phyloP scores from a whole-genome alignment of 352 stramenopile species.

The Pythium oligandrum region DNA sequence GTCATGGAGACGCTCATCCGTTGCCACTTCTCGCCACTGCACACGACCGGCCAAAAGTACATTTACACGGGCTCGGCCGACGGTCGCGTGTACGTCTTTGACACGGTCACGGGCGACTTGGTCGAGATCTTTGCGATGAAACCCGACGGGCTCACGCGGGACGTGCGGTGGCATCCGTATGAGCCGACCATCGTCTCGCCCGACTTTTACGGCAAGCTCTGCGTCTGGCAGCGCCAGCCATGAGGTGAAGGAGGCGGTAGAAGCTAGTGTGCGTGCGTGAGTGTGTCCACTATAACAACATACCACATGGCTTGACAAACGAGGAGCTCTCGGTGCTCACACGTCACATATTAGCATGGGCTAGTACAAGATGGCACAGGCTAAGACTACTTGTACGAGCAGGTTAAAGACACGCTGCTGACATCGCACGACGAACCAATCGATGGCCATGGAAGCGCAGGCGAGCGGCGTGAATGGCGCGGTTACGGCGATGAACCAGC shows the following conservation, averaged over 20 bases:
- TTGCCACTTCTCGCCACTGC: conserved; percentile 81
- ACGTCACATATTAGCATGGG: too few relatives aligned
- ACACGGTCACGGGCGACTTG: conserved; percentile 63
- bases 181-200: conserved; percentile 78
- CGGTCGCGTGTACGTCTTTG: conserved; percentile 80
- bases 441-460: too few relatives aligned
- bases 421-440: too few relatives aligned
- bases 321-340: too few relatives aligned
- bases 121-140: conserved; percentile 80
- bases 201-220: conserved; percentile 85
- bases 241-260: neutral
- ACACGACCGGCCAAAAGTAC: conserved; percentile 85
- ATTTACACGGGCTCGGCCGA: conserved; percentile 82
- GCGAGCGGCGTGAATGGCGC: too few relatives aligned
- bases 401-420: too few relatives aligned
- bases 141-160: conserved; percentile 68
- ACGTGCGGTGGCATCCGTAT: conserved; percentile 82
- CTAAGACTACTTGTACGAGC: too few relatives aligned
- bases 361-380: too few relatives aligned
- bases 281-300: too few relatives aligned
- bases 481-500: too few relatives aligned
- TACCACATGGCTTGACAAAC: too few relatives aligned
- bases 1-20: conserved; percentile 82
- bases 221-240: conserved; percentile 22
- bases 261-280: too few relatives aligned